phyloP scores from a whole-genome alignment of 2,329 filamentous ascomycete species.

The Berkeleyomyces rouxiae region DNA sequence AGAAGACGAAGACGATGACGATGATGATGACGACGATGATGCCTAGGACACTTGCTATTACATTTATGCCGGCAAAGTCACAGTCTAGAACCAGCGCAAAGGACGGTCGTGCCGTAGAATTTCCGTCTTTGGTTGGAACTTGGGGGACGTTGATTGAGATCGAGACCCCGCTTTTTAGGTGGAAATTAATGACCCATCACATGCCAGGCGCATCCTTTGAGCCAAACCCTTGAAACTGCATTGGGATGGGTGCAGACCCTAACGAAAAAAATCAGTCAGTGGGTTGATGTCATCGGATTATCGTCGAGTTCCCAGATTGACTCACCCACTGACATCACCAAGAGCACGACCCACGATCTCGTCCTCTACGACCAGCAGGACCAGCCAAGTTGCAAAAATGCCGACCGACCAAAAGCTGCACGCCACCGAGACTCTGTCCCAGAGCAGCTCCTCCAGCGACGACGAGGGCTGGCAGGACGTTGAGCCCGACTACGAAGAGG shows the following conservation, averaged over 20 bases:
- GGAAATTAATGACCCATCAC: background rate
- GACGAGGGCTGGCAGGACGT: constrained; percentile 36
- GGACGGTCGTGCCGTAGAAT: too few species aligned
- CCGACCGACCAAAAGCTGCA: constrained; percentile 6
- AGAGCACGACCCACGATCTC: background rate
- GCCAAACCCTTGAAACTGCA: background rate
- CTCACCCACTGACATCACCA: background rate
- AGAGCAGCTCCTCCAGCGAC: constrained; percentile 19
- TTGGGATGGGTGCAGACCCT: background rate
- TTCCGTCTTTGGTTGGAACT: too few species aligned
- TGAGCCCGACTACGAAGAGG: constrained; percentile 47
- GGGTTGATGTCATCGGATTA: background rate
- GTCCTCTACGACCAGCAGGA: background rate
- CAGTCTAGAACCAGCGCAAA: background rate
- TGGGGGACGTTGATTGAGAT: background rate
- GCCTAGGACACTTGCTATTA: constrained; percentile 20
- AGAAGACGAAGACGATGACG: constrained; percentile 47
- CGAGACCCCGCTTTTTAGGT: background rate
- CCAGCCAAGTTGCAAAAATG: background rate
- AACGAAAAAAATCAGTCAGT: background rate
- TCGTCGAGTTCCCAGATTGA: background rate
- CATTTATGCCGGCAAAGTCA: background rate
- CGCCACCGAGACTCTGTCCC: constrained; percentile 5
- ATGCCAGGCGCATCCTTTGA: background rate
- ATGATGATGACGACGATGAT: constrained; percentile 38